Evolutionary conservation across 129 eudicot genomes (phyloP), one percentile per base, ranked within the genome.

Genomic region (Artemisia tridentata): DNA sequence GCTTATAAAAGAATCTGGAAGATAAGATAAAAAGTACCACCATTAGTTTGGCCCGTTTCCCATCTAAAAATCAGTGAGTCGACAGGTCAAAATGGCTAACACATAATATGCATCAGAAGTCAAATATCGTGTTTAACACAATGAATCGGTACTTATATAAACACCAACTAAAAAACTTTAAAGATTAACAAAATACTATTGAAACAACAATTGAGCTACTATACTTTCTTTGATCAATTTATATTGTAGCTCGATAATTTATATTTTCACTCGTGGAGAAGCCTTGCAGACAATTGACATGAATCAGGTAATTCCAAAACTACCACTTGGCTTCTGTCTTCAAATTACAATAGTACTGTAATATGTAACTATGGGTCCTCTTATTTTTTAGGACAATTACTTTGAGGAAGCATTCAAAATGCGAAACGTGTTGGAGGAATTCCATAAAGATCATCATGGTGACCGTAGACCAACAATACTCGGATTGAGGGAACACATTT

Each of bases 371-470:
- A 29, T 48, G 53, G 70, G 17, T 48, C 63, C 64, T 56, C 31
- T 31, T 51, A 52, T 7, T n/a, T 50, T 68, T 19, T 57, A 93
- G 98, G 98, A 93, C 73, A 93, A 93, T 68, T 87, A 93, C 78
- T 87, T 89, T 74, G 98, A 93, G 80, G 98, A 93, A 87, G 98
- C 98, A 79, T 90, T 89, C 80, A 93, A 93, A 84, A 93, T 93
- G 98, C 69, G 98, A 74, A 93, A 93, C 41, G 88, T 89, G 7
- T 78, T 93, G 84, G 95, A 89, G 73, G 98, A 93, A 78, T 87
- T 93, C 68, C 74, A 77, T 45, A 87, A 77, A 79, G 57, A 78
- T 64, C 95, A 84, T 68, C 95, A 63, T 77, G 91, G 96, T 48
- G 77, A 68, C 38, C 83, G 98, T 38, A 83, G 79, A 71, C 98